Evolutionary conservation across 108 stramenopile genomes (phyloP), one percentile per base, ranked within the genome.

Genomic region (Discostella stelligeroides): DNA sequence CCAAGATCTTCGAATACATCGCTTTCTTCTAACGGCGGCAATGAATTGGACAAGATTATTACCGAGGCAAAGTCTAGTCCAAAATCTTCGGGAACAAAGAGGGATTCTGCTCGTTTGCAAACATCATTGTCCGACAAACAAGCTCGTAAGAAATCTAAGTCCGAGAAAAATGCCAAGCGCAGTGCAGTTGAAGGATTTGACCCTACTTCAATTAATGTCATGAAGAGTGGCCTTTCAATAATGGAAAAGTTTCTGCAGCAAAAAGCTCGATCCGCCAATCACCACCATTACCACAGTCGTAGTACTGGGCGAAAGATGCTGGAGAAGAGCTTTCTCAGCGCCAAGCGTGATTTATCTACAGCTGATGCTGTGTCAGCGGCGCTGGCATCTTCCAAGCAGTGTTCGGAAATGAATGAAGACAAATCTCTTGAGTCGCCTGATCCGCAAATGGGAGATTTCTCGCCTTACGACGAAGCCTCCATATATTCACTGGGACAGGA

Each of bases 401-500:
- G 51, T 6, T 18, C 24, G 12, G 15, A 54, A 28, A 27, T 54
- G 7, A 15, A 24, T 23, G 45, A 46, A 28, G 45, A 6, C 13
- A 34, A 47, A 46, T 29, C 21, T 17, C 6, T n/a, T n/a, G n/a
- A n/a, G n/a, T n/a, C n/a, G n/a, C n/a, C 39, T 42, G 7, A 45
- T 42, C 21, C 46, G 34, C 54, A 62, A 21, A 54, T 55, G 14
- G 23, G 17, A 43, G 37, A 63, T 30, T 4, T 17, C n/a, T 25
- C 47, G 39, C 56, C 54, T 10, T 56, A 68, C 30, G 34, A 62
- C 3, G 72, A 74, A 20, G 60, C 68, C 6, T 46, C 57, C 41
- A 73, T 92, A 34, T 81, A 89, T 55, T 56, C 56, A 4, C 20
- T 94, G 38, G 88, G 89, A 13, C 72, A 75, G 14, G 92, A 94